Evolutionary conservation across 306 rosid genomes (phyloP).

Genomic region (Cicer arietinum): DNA sequence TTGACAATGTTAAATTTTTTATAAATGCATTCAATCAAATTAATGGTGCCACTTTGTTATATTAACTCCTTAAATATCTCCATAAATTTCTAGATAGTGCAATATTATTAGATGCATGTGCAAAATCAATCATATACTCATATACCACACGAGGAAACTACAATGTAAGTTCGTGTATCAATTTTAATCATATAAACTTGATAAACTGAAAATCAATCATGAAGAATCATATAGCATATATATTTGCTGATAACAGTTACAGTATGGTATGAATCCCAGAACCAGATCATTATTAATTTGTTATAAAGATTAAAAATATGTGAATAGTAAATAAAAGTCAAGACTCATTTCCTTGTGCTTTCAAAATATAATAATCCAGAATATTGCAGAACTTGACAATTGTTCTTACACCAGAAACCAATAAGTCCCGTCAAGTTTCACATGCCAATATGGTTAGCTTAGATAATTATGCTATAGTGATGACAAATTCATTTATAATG

Average conservation of each 20-base stretch:
- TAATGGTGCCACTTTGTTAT: too few relatives aligned
- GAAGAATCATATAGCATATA: conserved; percentile 31
- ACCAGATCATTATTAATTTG: conserved; percentile 16
- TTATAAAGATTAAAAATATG: conserved; percentile 6
- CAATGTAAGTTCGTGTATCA: background rate
- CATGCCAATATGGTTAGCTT: conserved; percentile 23
- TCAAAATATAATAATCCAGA: conserved; percentile 9
- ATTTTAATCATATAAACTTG: conserved; percentile 25
- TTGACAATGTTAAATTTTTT: too few relatives aligned
- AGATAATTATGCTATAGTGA: background rate
- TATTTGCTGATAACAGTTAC: conserved; percentile 24
- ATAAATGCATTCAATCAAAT: too few relatives aligned
- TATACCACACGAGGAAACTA: too few relatives aligned
- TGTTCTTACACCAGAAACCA: conserved; percentile 27
- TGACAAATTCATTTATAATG: conserved; percentile 4
- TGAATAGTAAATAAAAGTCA: conserved; percentile 8
- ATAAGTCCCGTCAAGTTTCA: conserved; percentile 27
- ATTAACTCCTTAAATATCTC: too few relatives aligned
- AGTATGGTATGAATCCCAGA: background rate
- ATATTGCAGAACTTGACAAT: background rate
- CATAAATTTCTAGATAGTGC: too few relatives aligned
- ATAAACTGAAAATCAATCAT: conserved; percentile 30
- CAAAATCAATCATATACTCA: too few relatives aligned
- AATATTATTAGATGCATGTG: too few relatives aligned
- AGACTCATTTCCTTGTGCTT: background rate